Evolutionary conservation across 2,329 filamentous ascomycete species (phyloP).

Genomic region (Trichoderma brevicompactum): DNA sequence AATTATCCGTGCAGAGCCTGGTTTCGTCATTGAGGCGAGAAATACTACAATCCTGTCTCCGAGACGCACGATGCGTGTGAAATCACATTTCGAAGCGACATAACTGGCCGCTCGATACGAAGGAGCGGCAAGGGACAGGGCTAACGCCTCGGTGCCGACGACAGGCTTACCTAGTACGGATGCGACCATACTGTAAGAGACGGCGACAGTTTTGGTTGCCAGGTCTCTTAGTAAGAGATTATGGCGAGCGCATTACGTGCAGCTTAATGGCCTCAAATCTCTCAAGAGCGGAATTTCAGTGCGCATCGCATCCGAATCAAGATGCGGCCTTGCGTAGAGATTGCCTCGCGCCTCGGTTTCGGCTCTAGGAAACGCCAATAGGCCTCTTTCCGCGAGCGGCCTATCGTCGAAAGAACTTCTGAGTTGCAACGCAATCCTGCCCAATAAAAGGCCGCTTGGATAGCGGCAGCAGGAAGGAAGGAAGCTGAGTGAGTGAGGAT

Average conservation of each 20-base stretch:
- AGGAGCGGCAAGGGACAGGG: background rate
- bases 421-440: conserved; percentile 17
- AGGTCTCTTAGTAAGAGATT: background rate
- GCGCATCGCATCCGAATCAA: background rate
- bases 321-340: background rate
- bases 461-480: background rate
- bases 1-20: background rate
- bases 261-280: conserved; percentile 4
- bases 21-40: conserved; percentile 2
- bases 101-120: conserved; percentile 5
- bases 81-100: background rate
- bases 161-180: background rate
- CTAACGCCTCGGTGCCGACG: background rate
- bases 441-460: background rate
- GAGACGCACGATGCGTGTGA: conserved; percentile 3
- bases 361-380: background rate
- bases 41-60: background rate
- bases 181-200: conserved; percentile 6
- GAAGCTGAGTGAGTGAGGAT: conserved; percentile 14
- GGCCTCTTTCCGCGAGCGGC: background rate
- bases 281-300: background rate
- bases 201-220: conserved; percentile 20
- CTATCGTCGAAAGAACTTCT: conserved; percentile 13
- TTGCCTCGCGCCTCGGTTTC: background rate
- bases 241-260: background rate